Percentiles rank a stretch among this genome's conserved stretches.
Evolutionary conservation across 257 asterid genomes (phyloP).

Genomic region (Marsdenia floribunda): DNA sequence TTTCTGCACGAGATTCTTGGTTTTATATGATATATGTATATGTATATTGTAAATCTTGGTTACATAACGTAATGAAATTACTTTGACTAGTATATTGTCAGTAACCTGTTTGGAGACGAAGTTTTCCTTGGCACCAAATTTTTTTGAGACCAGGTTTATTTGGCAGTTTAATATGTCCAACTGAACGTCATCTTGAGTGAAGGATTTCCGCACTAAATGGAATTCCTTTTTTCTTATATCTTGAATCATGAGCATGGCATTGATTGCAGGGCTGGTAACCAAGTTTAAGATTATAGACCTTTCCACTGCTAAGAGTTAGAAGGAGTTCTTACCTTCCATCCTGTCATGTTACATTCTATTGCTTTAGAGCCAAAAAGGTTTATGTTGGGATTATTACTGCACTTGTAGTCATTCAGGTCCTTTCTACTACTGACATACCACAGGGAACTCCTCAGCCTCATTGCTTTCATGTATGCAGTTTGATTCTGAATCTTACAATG

Average conservation of each 20-base stretch:
- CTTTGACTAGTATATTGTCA: too few species aligned
- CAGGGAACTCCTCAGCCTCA: not conserved
- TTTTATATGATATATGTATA: too few species aligned
- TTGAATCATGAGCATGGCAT: not conserved
- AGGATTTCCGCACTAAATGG: not conserved
- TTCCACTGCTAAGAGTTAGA: not conserved
- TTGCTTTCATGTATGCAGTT: not conserved
- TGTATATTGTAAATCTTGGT: too few species aligned
- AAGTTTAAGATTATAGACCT: not conserved
- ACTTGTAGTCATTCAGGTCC: not conserved
- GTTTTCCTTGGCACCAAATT: not conserved
- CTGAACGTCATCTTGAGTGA: not conserved
- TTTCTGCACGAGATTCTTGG: not conserved
- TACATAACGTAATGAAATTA: too few species aligned
- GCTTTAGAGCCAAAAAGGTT: not conserved
- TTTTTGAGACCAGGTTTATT: not conserved
- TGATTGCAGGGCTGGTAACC: not conserved
- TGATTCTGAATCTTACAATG: not conserved
- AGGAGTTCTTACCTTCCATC: not conserved
- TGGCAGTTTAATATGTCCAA: not conserved
- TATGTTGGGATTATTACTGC: not conserved
- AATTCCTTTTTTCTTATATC: not conserved
- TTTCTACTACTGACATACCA: not conserved
- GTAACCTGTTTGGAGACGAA: not conserved
- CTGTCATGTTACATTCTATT: not conserved